Base-by-base conservation (phyloP, 2,329 filamentous ascomycete genomes). In the Falciphora oryzae region DNA sequence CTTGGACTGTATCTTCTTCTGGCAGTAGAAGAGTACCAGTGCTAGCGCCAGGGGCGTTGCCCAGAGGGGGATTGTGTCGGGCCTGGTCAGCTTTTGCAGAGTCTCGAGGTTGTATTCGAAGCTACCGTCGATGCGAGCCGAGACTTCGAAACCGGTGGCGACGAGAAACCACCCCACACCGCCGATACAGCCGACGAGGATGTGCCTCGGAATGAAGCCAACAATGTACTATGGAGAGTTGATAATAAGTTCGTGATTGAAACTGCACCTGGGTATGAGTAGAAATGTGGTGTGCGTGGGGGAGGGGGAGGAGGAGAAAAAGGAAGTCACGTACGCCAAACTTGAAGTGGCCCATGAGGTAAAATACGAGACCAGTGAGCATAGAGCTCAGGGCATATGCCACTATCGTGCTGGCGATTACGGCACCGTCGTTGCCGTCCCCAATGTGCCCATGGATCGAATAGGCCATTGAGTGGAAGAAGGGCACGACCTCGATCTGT, bases 401-500 rank as follows among this genome's bases (percentile, higher is more conserved):
- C 2, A 93, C 88, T 71, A 99, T 97, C 2, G 94, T 97, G 0
- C 95, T 99, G 35, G 95, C 93, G 68, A 97, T 90, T 60, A 99
- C 89, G 3, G 92, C 90, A 70, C 95, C 89, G 1, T 91, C 87
- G 31, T 95, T 88, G 27, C 93, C 88, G 67, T 90, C 86, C 22
- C 94, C 92, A 68, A 99, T 88, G 58, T 85, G 82, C 18, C 82
- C 80, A 69, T 95, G 87, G 73, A 98, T 97, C 35, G 90, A 94
- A 68, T 89, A 88, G 0, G 95, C 93, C 94, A 99, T 99, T 72
- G 94, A 96, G 78, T 99, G 95, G 75, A 99, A 98, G 78, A 99
- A 99, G 0, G 94, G 95, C 0, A 99, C 94, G 1, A 98, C 94
- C 78, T 99, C 95, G 69, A 98, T 99, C 86, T 89, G 57, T 29